A percentile compares a stretch with the other conserved stretches of the same genome.
Evolutionary conservation across 2,329 filamentous ascomycete species (phyloP).

Genomic region (Aphanoascus verrucosus): DNA sequence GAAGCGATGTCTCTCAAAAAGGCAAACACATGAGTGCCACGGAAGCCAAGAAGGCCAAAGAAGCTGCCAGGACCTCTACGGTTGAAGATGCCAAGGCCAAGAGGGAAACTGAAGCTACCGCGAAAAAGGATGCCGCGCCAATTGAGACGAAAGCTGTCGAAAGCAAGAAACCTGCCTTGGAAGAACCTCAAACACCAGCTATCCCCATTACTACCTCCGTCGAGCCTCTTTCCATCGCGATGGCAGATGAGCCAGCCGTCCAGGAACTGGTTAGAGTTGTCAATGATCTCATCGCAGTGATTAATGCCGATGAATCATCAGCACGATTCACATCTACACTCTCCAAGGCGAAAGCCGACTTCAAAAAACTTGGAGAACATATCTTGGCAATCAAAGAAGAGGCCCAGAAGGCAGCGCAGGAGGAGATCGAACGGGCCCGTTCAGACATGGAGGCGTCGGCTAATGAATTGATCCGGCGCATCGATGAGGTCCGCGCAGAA

Average conservation of each 20-base stretch:
- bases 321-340: slow-evolving; percentile 69
- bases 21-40: slow-evolving; percentile 40
- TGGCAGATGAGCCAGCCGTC: slow-evolving; percentile 74
- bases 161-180: slow-evolving; percentile 20
- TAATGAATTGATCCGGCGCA: slow-evolving; percentile 73
- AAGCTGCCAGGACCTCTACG: slow-evolving; percentile 25
- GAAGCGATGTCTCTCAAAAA: slow-evolving; percentile 48
- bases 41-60: slow-evolving; percentile 25
- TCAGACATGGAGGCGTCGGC: slow-evolving; percentile 78
- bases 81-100: slow-evolving; percentile 21
- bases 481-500: slow-evolving; percentile 68
- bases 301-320: slow-evolving; percentile 75
- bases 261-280: slow-evolving; percentile 91
- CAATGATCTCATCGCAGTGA: slow-evolving; percentile 87
- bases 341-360: slow-evolving; percentile 72
- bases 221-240: slow-evolving; percentile 62
- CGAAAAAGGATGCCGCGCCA: slow-evolving; percentile 20
- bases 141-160: slow-evolving; percentile 33
- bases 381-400: slow-evolving; percentile 63
- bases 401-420: slow-evolving; percentile 59
- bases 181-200: slow-evolving; percentile 30
- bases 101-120: slow-evolving; percentile 19
- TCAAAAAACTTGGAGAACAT: slow-evolving; percentile 66
- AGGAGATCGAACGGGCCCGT: slow-evolving; percentile 59
- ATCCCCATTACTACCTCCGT: slow-evolving; percentile 51